Evolutionary conservation across 192 early-diverging fungal species (phyloP), one percentile per base, ranked within the genome.

Genomic region (Lobulomyces angularis): DNA sequence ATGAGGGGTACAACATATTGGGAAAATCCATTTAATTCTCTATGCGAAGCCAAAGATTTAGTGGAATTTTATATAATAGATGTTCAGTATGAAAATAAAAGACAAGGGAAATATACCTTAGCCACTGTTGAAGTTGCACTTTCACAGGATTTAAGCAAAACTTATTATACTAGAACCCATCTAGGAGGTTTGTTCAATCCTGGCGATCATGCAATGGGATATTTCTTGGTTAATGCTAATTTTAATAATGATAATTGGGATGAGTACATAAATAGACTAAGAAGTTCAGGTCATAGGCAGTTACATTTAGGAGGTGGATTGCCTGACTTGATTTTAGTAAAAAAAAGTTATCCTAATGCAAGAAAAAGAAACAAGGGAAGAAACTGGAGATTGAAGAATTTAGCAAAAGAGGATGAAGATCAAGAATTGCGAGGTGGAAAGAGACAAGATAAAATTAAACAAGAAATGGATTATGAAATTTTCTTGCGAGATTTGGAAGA

Each of bases 401-500:
- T 98, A 19, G 71, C 61, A 41, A 94, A 91, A 71, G 87, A 91
- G 60, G 70, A 83, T 39, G 89, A 88, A 49, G 71, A 71, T 14
- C 29, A 56, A 1, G 88, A 90, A n/a, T 66, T 79, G 56, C 63
- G 63, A 12, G 58, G 68, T 8, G 74, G 76, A 49, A 69, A 67
- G 29, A 88, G 88, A 51, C 67, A 79, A 46, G 89, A 91, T 21
- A 70, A 70, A 59, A 50, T 51, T 5, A 69, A 71, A 48, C 73
- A 78, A 33, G 88, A 94, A 40, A 60, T 81, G 31, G 94, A 98
- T 62, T 86, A 83, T 55, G 94, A 98, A 59, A 53, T 84, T 50
- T 98, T 98, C 69, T 64, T 95, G 80, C 80, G 88, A 50, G 94
- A 98, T 65, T 66, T 98, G 35, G 94, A 98, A 64, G 94, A 98